These are phyloP conservation scores for Phytophthora aleatoria DNA, from an alignment of 352 stramenopile species.

Conservation along the genomic window DNA sequence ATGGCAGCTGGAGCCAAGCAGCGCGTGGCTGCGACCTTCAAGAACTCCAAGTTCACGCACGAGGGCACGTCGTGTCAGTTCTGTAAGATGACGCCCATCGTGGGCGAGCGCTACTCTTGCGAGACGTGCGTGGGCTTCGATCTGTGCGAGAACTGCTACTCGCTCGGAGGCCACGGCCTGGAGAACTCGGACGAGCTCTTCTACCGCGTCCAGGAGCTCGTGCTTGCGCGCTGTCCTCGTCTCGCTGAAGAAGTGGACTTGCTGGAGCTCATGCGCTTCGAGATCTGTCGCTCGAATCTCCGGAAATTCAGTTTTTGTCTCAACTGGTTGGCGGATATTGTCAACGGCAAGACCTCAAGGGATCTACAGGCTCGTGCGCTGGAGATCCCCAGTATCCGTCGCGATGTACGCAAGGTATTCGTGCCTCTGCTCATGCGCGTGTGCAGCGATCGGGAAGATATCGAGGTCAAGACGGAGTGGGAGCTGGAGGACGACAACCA, in stretches of 20 bases:
- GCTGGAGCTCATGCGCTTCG: conserved; percentile 82
- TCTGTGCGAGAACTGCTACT: conserved; percentile 84
- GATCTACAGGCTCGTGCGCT: conserved; percentile 78
- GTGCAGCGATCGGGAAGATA: conserved; percentile 79
- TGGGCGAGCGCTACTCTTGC: conserved; percentile 77
- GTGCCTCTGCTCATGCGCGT: conserved; percentile 79
- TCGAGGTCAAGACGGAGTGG: conserved; percentile 88
- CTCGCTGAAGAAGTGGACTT: conserved; percentile 70
- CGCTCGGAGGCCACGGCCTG: conserved; percentile 77
- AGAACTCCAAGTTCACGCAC: conserved; percentile 71
- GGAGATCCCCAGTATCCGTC: conserved; percentile 80
- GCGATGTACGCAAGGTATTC: conserved; percentile 81
- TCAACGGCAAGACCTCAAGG: conserved; percentile 75
- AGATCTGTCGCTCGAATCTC: conserved; percentile 87
- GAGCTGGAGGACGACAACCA: conserved; percentile 80
- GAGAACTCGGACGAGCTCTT: conserved; percentile 89
- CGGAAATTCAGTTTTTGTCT: conserved; percentile 87
- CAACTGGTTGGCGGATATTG: conserved; percentile 84
- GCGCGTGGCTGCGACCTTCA: conserved; percentile 68
- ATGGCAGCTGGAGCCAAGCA: conserved; percentile 74
- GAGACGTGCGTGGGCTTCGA: conserved; percentile 82
- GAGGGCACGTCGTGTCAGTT: conserved; percentile 82
- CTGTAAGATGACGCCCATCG: conserved; percentile 79
- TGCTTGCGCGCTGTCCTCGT: conserved; percentile 65
- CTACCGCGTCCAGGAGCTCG: conserved; percentile 80